A percentile compares a stretch with the other conserved stretches of the same genome.
Evolutionary conservation across 805 yeast species (phyloP).

Genomic region (Huiozyma naganishii): DNA sequence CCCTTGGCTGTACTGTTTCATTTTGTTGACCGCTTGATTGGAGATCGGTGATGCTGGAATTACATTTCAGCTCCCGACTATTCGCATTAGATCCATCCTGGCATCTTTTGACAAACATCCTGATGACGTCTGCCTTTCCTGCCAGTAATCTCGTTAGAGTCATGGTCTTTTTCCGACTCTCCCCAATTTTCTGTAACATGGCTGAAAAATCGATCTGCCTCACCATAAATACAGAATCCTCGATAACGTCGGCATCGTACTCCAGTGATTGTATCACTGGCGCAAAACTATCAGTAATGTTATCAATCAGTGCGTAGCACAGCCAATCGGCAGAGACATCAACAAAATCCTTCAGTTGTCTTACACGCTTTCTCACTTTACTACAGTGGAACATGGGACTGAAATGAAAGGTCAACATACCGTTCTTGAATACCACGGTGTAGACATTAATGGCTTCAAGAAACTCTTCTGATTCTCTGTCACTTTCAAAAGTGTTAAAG

Average conservation of each 20-base stretch:
- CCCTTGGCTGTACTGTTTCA: constrained; percentile 43
- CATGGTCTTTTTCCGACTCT: constrained; percentile 84
- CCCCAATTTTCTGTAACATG: constrained; percentile 77
- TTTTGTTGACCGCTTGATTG: constrained; percentile 5
- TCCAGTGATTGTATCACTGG: constrained; percentile 70
- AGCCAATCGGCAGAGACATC: constrained; percentile 73
- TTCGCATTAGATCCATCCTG: constrained; percentile 48
- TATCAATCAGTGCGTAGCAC: constrained; percentile 73
- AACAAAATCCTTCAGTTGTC: constrained; percentile 68
- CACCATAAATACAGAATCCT: constrained; percentile 69
- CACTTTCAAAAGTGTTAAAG: constrained; percentile 92
- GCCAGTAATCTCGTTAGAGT: constrained; percentile 76
- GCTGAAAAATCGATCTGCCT: constrained; percentile 61
- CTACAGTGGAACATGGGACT: constrained; percentile 59
- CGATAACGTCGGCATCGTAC: constrained; percentile 72
- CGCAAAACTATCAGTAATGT: constrained; percentile 73
- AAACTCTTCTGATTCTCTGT: constrained; percentile 67
- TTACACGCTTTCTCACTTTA: constrained; percentile 69
- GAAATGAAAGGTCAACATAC: constrained; percentile 59
- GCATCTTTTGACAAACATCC: constrained; percentile 91
- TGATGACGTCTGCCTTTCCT: constrained; percentile 91
- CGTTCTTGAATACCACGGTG: constrained; percentile 58
- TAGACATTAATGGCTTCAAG: constrained; percentile 70
- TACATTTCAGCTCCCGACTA: constrained; percentile 32
- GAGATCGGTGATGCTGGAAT: constrained; percentile 29